Evolutionary conservation across 768 basidiomycete species (phyloP).

Genomic region (Rhizopogon sp.): DNA sequence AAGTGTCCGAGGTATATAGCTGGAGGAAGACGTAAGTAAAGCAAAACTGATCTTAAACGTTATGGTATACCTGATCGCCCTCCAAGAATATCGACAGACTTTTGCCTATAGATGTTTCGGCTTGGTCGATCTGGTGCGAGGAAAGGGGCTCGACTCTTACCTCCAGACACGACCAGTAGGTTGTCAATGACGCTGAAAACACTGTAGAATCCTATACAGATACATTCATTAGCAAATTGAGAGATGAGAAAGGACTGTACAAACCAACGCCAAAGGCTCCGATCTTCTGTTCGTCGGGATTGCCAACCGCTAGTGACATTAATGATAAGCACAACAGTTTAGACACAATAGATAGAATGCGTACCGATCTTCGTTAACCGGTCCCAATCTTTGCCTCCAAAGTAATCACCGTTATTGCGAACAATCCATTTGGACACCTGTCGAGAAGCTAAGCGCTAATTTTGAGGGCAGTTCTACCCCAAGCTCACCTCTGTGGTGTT

Average conservation of each 20-base stretch:
- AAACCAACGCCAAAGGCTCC: constrained; percentile 37
- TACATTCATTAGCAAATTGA: background rate
- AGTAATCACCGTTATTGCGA: constrained; percentile 44
- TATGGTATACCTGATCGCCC: constrained; percentile 5
- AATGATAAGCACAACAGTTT: background rate
- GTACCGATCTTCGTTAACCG: constrained; percentile 40
- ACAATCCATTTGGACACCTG: constrained; percentile 36
- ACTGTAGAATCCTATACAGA: constrained; percentile 17
- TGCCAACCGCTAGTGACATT: constrained; percentile 37
- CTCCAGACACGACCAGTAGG: constrained; percentile 20
- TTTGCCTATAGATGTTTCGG: background rate
- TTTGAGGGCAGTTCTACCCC: background rate
- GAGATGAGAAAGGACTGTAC: background rate
- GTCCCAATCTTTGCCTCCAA: constrained; percentile 42
- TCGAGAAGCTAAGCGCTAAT: constrained; percentile 3
- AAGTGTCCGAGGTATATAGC: background rate
- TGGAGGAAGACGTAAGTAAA: background rate
- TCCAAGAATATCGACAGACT: constrained; percentile 3
- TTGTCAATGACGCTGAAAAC: constrained; percentile 24
- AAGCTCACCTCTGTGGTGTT: constrained; percentile 1
- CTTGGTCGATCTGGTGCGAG: background rate
- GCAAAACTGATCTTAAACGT: background rate
- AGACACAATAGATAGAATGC: background rate
- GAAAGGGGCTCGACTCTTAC: constrained; percentile 1
- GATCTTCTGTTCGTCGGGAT: constrained; percentile 49